These are phyloP conservation scores for Eucalyptus camaldulensis DNA, from an alignment of 345 rosid species.

Conservation along the genomic window DNA sequence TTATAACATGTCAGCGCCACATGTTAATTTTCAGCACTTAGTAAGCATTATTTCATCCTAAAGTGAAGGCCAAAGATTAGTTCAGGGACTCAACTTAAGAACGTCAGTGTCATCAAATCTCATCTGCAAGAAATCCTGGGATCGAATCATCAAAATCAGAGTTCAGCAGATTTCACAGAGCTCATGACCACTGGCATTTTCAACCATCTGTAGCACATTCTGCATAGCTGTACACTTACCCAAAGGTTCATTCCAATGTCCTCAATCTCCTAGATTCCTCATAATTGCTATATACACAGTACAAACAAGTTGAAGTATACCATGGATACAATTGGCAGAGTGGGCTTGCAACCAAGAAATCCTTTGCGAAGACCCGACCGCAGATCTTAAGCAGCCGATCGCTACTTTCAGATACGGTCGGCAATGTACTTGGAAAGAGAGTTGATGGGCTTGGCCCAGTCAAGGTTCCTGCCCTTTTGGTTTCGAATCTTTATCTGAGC, in stretches of 20 bases:
- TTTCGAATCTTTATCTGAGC: conserved; percentile 49
- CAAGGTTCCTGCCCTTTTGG: conserved; percentile 3
- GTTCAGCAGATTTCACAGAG: background rate
- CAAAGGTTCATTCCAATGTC: background rate
- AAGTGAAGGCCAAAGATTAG: background rate
- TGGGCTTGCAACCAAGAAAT: background rate
- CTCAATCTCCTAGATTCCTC: background rate
- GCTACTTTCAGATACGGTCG: conserved; percentile 25
- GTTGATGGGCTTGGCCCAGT: conserved; percentile 43
- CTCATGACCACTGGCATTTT: background rate
- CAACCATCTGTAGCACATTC: background rate
- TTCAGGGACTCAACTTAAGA: background rate
- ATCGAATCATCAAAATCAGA: background rate
- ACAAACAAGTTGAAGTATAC: background rate
- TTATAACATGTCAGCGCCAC: background rate
- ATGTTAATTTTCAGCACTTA: background rate
- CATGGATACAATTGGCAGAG: background rate
- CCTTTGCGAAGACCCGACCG: background rate
- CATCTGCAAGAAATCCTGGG: background rate
- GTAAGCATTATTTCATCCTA: background rate
- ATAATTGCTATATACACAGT: background rate
- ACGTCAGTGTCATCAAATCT: background rate
- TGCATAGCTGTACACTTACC: background rate
- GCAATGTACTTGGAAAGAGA: conserved; percentile 39
- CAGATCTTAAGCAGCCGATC: background rate